A percentile compares a stretch with the other conserved stretches of the same genome.
phyloP scores from a whole-genome alignment of 2,329 filamentous ascomycete genomes.

The Dothiorella sarmentorum region DNA sequence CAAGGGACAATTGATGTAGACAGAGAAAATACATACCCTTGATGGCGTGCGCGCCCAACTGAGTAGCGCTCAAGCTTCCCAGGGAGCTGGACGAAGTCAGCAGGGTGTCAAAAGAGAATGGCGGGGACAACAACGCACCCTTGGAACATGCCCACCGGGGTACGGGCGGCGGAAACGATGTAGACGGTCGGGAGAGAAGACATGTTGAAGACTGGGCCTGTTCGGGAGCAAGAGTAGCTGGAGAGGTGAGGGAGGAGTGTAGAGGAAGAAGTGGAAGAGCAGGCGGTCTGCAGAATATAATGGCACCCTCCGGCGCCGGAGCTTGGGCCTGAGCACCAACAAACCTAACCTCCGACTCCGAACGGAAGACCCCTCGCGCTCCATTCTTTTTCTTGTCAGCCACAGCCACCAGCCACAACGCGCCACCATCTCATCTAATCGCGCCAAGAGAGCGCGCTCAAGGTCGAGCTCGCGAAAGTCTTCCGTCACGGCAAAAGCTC shows the following conservation, averaged over 20 bases:
- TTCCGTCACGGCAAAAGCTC: conserved; percentile 7
- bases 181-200: conserved; percentile 83
- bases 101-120: background rate
- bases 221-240: background rate
- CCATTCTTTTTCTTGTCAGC: background rate
- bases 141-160: conserved; percentile 89
- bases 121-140: conserved; percentile 58
- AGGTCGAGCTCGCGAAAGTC: conserved; percentile 10
- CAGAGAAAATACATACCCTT: conserved; percentile 61
- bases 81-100: conserved; percentile 62
- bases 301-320: conserved; percentile 12
- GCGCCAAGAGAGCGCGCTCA: conserved; percentile 11
- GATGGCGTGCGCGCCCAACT: conserved; percentile 88
- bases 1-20: conserved; percentile 21
- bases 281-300: conserved; percentile 15
- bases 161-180: conserved; percentile 88
- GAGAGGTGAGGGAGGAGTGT: background rate
- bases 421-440: background rate
- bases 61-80: conserved; percentile 77
- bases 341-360: background rate
- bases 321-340: conserved; percentile 13
- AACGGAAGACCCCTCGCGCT: conserved; percentile 6
- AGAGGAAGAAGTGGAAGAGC: conserved; percentile 16
- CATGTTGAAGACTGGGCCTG: conserved; percentile 50
- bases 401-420: background rate